Percentiles rank a stretch among this genome's conserved stretches.
Conservation (phyloP, 2,329 filamentous ascomycete genomes). For the Coleophoma crateriformis region DNA sequence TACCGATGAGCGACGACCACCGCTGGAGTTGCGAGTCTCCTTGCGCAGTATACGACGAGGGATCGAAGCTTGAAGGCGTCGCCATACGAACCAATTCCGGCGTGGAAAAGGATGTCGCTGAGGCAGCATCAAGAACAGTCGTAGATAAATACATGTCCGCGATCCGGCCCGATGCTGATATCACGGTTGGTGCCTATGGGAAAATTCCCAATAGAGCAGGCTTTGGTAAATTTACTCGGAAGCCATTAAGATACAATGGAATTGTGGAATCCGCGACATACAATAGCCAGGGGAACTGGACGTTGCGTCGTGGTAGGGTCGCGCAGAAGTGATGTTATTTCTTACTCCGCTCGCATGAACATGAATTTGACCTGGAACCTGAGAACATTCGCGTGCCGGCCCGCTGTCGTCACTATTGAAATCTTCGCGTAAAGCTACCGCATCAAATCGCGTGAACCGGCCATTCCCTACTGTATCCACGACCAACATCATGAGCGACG, state of each 20-base stretch:
- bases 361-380: too few species aligned
- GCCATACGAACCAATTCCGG: conserved; percentile 1
- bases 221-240: background rate
- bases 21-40: conserved; percentile 48
- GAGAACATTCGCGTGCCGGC: too few species aligned
- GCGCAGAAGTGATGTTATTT: too few species aligned
- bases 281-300: too few species aligned
- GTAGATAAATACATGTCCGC: conserved; percentile 24
- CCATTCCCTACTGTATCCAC: too few species aligned
- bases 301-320: too few species aligned
- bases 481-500: conserved; percentile 46
- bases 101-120: conserved; percentile 4
- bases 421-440: too few species aligned
- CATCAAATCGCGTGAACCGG: too few species aligned
- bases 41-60: conserved; percentile 9
- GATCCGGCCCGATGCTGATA: conserved; percentile 2
- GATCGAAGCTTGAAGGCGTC: conserved; percentile 1
- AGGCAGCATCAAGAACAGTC: conserved; percentile 9
- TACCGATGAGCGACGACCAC: conserved; percentile 95
- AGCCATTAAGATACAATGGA: conserved; percentile 2
- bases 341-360: too few species aligned
- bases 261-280: background rate
- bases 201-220: too few species aligned
- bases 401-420: too few species aligned
- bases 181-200: conserved; percentile 13